Conservation (phyloP, 2,329 filamentous ascomycete genomes). For the Claviceps spartinae region DNA sequence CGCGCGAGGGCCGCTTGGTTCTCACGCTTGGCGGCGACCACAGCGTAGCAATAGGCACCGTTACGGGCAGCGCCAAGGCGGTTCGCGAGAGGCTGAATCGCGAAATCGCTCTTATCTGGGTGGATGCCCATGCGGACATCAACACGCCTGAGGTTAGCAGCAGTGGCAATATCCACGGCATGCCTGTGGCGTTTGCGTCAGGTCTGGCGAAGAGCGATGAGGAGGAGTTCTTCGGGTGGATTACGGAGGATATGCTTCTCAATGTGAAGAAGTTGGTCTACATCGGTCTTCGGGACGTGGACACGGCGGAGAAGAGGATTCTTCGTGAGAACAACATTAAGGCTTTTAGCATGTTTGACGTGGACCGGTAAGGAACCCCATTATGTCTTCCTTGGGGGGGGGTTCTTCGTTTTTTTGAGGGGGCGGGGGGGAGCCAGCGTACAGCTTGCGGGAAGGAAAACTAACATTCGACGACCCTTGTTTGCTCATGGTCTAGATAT, state of each 20-base stretch:
- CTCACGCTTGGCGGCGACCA: slow-evolving; percentile 93
- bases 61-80: slow-evolving; percentile 77
- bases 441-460: too few relatives aligned
- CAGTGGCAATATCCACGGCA: slow-evolving; percentile 92
- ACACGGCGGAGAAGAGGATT: slow-evolving; percentile 86
- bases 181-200: slow-evolving; percentile 88
- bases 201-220: slow-evolving; percentile 66
- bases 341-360: slow-evolving; percentile 97
- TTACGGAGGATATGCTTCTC: slow-evolving; percentile 55
- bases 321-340: slow-evolving; percentile 80
- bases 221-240: slow-evolving; percentile 80
- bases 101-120: slow-evolving; percentile 94
- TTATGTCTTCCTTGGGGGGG: too few relatives aligned
- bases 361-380: slow-evolving; percentile 54
- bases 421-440: too few relatives aligned
- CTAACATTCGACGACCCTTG: too few relatives aligned
- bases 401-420: neutral
- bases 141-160: slow-evolving; percentile 85
- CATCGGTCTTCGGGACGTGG: slow-evolving; percentile 88
- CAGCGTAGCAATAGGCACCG: slow-evolving; percentile 87
- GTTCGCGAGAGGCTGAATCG: slow-evolving; percentile 67
- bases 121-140: slow-evolving; percentile 95
- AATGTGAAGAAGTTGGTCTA: slow-evolving; percentile 84
- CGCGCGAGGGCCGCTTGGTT: slow-evolving; percentile 69
- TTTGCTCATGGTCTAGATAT: slow-evolving; percentile 36